Percentiles rank a stretch among this genome's conserved stretches.
phyloP scores from a whole-genome alignment of 345 rosid genomes.

The Melaleuca quinquenervia region DNA sequence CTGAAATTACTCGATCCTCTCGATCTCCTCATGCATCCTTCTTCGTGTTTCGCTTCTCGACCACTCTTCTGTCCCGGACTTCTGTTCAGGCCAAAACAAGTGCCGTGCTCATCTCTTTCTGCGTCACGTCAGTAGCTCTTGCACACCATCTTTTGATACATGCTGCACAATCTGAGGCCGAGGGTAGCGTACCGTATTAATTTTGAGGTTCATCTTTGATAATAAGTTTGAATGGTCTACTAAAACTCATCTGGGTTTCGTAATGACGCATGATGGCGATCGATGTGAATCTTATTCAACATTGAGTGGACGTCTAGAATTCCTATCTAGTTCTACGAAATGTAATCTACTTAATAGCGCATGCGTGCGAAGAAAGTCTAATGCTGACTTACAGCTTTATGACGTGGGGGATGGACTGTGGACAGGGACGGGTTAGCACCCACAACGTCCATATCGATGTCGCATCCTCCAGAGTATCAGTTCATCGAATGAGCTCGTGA shows the following conservation, averaged over 20 bases:
- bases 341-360: background rate
- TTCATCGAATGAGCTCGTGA: no score
- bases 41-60: no score
- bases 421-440: background rate
- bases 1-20: no score
- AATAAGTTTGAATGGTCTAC: background rate
- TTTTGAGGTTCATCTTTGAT: background rate
- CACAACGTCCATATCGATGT: background rate
- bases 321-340: background rate
- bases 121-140: background rate
- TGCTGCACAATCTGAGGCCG: background rate
- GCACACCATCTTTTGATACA: background rate
- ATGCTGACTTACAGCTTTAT: background rate
- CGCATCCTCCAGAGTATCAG: background rate
- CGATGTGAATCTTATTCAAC: background rate
- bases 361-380: background rate
- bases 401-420: background rate
- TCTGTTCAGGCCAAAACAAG: no score
- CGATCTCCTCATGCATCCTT: no score
- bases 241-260: background rate
- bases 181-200: background rate
- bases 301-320: background rate
- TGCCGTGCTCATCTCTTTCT: background rate
- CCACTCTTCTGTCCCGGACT: no score
- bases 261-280: background rate